Conservation (phyloP, 257 asterid species). For the Apocynum venetum region DNA sequence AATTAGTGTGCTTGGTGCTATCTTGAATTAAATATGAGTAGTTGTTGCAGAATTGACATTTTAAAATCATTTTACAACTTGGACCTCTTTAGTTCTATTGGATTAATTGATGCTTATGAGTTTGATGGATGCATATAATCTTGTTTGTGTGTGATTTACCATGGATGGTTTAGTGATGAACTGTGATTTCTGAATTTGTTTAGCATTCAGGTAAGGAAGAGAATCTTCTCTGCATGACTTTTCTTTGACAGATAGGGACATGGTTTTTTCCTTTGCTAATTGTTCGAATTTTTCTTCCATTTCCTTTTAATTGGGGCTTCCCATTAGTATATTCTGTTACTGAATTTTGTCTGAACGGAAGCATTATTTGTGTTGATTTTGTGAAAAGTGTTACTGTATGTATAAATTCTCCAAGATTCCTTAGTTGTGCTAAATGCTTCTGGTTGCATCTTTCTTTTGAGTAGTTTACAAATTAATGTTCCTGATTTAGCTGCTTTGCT, state of each 20-base stretch:
- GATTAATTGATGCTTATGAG: neutral
- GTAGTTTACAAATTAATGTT: neutral
- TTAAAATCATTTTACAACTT: neutral
- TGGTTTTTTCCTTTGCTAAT: neutral
- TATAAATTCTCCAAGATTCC: neutral
- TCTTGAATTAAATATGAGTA: neutral
- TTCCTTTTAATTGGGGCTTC: neutral
- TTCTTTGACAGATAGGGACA: neutral
- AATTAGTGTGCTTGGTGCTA: neutral
- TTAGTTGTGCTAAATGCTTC: neutral
- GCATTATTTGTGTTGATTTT: neutral
- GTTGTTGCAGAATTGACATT: neutral
- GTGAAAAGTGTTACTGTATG: neutral
- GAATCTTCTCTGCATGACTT: neutral
- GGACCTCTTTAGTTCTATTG: neutral
- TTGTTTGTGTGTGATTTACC: neutral
- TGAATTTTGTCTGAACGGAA: neutral
- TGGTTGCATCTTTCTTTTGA: neutral
- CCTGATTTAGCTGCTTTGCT: neutral
- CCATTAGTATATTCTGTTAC: neutral
- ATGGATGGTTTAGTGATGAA: neutral
- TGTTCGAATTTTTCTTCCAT: neutral
- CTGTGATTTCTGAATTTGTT: neutral
- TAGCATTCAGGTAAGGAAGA: neutral
- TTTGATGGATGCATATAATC: neutral